Evolutionary conservation across 805 yeast species (phyloP), one percentile per base, ranked within the genome.

Genomic region (Saturnispora kantuleensis): DNA sequence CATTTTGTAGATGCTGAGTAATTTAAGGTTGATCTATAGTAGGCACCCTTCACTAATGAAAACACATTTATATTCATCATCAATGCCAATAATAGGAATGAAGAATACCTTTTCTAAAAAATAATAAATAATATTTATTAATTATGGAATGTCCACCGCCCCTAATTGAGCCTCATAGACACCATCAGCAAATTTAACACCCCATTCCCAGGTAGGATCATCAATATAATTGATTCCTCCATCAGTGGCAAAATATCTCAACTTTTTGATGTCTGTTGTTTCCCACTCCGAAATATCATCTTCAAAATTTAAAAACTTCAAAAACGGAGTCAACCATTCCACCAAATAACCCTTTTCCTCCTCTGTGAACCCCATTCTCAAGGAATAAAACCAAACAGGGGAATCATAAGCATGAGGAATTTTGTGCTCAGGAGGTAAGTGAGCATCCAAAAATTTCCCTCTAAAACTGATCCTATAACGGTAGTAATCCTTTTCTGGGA

Each of bases 371-470:
- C 58, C 60, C 29, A 57, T 57, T 35, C 52, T 51, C 29, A 58
- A 36, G 21, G 49, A 44, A 43, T 56, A 60, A 47, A 60, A 63
- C 71, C 71, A 66, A 33, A 64, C 44, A 5, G 60, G 51, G 36
- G 56, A 50, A 46, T 65, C 70, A 28, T 56, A 55, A 6, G 59
- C 69, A 52, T 66, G 70, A 13, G 67, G 63, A 17, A 65, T 68
- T n/a, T 57, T 59, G 30, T 40, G 28, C 8, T 31, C 53, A 49
- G 33, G 50, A 50, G 18, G 57, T 50, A 56, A 45, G 40, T 47
- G 45, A 54, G 44, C 29, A 35, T 47, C 47, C 18, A 47, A 15
- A 41, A 41, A 47, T 16, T 32, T 51, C 8, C 62, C 60, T 49
- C 63, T 54, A 46, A 43, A 65, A 29, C 57, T 53, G 11, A 58